Base-by-base conservation (phyloP, 306 rosid species). In the Glycine tomentella region DNA sequence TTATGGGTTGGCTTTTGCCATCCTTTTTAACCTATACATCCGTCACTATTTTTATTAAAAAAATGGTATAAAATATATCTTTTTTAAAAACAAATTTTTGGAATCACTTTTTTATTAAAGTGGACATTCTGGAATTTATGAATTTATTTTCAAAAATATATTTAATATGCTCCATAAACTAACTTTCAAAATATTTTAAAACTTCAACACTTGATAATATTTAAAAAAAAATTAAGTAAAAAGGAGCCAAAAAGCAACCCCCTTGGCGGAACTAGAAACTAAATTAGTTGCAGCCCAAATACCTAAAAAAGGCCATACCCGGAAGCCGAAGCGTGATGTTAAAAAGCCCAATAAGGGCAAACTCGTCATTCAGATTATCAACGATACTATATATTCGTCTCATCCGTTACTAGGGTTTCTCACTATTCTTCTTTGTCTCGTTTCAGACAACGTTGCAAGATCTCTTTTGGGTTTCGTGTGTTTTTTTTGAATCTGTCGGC, bases 401-500 rank as follows among this genome's bases (percentile, higher is more conserved):
- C 46, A 3, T 34, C 42, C 0, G 0, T 0, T 3, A 8, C 42
- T 78, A 66, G 58, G 56, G 69, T 56, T 77, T 64, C 31, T 8
- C 1, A 2, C 0, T 36, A 3, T 36, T 4, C 0, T 34, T 56
- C 58, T 33, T 1, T 15, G 5, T 40, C 6, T 7, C 0, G 2
- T 9, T 46, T 44, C 36, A 6, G 25, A 14, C 12, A 8, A 4
- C 10, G 1, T 4, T 10, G 59, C 16, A 16, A 16, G 7, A 5
- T 55, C 2, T 15, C 9, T 53, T 36, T 6, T 50, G 1, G 4
- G 10, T 11, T 50, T 2, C 4, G 3, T 45, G 50, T 6, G 0
- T 2, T 46, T 46, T 46, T 46, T 46, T 8, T 46, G 8, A 69
- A 68, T 25, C 13, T 34, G 6, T 13, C 31, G 65, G 95, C 90